A percentile compares a stretch with the other conserved stretches of the same genome.
Evolutionary conservation across 176 grass and related monocot genomes (phyloP).

Genomic region (Carex kokanica): DNA sequence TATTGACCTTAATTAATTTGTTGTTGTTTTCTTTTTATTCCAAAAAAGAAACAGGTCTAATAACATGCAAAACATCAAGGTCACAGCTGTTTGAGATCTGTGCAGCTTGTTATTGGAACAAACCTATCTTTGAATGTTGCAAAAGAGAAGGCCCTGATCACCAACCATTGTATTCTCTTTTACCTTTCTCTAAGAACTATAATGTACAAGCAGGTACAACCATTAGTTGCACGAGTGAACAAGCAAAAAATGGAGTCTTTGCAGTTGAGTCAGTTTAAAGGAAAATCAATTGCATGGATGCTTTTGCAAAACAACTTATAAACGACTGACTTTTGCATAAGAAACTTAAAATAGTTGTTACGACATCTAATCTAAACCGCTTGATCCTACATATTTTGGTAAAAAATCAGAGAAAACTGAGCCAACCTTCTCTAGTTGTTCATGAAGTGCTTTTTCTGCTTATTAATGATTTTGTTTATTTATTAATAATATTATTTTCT

Average conservation of each 20-base stretch:
- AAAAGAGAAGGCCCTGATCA: slow-evolving; percentile 76
- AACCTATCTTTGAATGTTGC: slow-evolving; percentile 56
- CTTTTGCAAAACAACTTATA: background rate
- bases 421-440: background rate
- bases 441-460: background rate
- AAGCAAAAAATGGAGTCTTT: background rate
- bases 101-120: slow-evolving; percentile 59
- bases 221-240: background rate
- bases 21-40: slow-evolving; percentile 18
- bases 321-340: background rate
- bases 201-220: background rate
- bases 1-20: background rate
- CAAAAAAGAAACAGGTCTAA: slow-evolving; percentile 41
- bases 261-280: background rate
- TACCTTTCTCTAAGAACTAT: slow-evolving; percentile 26
- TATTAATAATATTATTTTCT: slow-evolving; percentile 10
- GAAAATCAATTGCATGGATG: background rate
- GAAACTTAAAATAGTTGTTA: background rate
- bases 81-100: slow-evolving; percentile 74
- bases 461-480: background rate
- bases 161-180: slow-evolving; percentile 53
- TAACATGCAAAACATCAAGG: slow-evolving; percentile 54
- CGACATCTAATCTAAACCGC: background rate
- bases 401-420: background rate
- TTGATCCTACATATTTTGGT: background rate